A percentile compares a stretch with the other conserved stretches of the same genome.
Conservation (phyloP, 345 rosid genomes). For the Eucalyptus marginata region DNA sequence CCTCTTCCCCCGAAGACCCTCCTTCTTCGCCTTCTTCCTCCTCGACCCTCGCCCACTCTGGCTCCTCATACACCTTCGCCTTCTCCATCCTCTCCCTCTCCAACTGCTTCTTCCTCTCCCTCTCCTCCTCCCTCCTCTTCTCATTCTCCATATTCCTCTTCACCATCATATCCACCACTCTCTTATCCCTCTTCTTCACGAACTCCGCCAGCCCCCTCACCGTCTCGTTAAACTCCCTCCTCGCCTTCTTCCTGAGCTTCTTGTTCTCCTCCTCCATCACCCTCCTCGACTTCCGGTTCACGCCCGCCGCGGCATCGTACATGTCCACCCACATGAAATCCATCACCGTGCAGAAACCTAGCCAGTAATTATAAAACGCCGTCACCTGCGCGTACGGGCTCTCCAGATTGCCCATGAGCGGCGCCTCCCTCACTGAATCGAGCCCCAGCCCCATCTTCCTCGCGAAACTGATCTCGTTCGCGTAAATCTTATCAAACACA, state of each 20-base stretch:
- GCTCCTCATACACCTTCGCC: constrained; percentile 18
- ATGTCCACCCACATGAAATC: constrained; percentile 87
- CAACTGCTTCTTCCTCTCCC: constrained; percentile 56
- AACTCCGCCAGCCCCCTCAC: constrained; percentile 78
- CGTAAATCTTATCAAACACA: constrained; percentile 43
- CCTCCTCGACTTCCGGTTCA: constrained; percentile 65
- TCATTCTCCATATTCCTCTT: constrained; percentile 63
- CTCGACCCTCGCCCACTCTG: constrained; percentile 22
- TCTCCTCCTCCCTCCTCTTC: constrained; percentile 58
- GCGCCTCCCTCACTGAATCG: constrained; percentile 56
- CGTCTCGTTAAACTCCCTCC: constrained; percentile 67
- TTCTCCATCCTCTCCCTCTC: constrained; percentile 57
- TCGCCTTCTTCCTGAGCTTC: constrained; percentile 83
- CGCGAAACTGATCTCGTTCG: constrained; percentile 50
- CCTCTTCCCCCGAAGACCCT: not conserved
- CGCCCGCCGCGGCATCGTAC: constrained; percentile 64
- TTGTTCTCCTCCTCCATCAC: constrained; percentile 90
- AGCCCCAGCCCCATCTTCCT: constrained; percentile 47
- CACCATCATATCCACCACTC: constrained; percentile 70
- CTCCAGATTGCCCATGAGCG: constrained; percentile 82
- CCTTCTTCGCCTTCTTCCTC: constrained; percentile 14
- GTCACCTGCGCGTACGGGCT: constrained; percentile 66
- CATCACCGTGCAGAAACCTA: constrained; percentile 72
- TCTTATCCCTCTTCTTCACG: constrained; percentile 89
- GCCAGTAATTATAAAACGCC: constrained; percentile 82